phyloP scores from a whole-genome alignment of 148 eudicot species.

The Euryodendron excelsum region DNA sequence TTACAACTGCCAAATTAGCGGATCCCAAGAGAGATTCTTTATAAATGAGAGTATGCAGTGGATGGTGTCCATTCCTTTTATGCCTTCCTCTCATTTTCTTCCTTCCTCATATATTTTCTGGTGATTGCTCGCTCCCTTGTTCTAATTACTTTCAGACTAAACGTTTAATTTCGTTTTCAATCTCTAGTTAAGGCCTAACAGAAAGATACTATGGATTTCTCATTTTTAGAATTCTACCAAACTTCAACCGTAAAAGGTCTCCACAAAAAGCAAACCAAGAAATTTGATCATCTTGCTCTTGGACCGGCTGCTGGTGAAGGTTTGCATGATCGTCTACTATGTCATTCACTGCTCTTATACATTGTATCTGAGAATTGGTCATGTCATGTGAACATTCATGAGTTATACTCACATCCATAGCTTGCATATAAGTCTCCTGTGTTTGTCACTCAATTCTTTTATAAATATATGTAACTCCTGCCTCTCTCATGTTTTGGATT shows the following conservation, averaged over 20 bases:
- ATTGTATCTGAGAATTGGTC: background rate
- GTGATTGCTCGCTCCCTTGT: constrained; percentile 27
- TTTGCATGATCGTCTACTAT: constrained; percentile 75
- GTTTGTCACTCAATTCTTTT: background rate
- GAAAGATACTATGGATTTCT: constrained; percentile 8
- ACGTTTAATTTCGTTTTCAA: background rate
- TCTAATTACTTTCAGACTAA: background rate
- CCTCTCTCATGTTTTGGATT: constrained; percentile 16
- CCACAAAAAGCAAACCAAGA: constrained; percentile 37
- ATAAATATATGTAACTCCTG: background rate
- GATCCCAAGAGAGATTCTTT: background rate
- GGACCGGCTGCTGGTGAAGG: constrained; percentile 95
- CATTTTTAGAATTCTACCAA: constrained; percentile 65
- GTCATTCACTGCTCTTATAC: constrained; percentile 13
- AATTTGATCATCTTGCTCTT: constrained; percentile 68
- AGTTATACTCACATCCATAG: background rate
- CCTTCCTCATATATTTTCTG: constrained; percentile 57
- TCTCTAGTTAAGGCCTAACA: background rate
- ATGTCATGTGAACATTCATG: background rate
- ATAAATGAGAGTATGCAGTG: constrained; percentile 50
- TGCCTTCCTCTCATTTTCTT: constrained; percentile 59
- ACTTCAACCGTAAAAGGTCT: constrained; percentile 27
- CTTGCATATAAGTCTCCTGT: background rate
- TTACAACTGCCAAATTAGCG: background rate
- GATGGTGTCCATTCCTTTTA: constrained; percentile 63